phyloP scores from a whole-genome alignment of 2,329 filamentous ascomycete species.

The Rutstroemia sp. region DNA sequence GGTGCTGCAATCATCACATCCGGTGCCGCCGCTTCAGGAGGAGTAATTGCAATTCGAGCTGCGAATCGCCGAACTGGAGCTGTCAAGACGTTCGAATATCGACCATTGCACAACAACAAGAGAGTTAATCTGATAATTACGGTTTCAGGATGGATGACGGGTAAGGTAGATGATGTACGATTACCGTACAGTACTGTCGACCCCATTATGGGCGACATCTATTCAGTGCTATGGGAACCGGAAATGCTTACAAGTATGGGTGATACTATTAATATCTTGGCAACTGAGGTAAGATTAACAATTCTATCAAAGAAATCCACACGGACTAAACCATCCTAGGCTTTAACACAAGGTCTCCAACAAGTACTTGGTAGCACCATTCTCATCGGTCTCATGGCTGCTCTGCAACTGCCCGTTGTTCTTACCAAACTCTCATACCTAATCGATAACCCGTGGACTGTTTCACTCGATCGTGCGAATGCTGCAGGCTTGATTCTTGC shows the following conservation, averaged over 20 bases:
- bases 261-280: constrained; percentile 96
- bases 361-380: constrained; percentile 90
- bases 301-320: background rate
- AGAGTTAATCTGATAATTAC: constrained; percentile 92
- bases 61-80: constrained; percentile 83
- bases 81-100: constrained; percentile 94
- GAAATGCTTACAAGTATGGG: constrained; percentile 98
- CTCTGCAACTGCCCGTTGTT: constrained; percentile 84
- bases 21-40: constrained; percentile 75
- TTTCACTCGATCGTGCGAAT: constrained; percentile 87
- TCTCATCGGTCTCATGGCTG: constrained; percentile 82
- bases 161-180: constrained; percentile 93
- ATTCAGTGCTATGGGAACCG: constrained; percentile 94
- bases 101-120: constrained; percentile 96
- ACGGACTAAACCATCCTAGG: constrained; percentile 44
- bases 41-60: constrained; percentile 77
- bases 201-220: constrained; percentile 96
- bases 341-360: constrained; percentile 90
- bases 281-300: constrained; percentile 68
- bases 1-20: constrained; percentile 94
- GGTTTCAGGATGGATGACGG: constrained; percentile 96
- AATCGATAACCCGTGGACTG: constrained; percentile 97
- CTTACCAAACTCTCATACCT: constrained; percentile 91
- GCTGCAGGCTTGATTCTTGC: constrained; percentile 86
- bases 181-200: constrained; percentile 94